A percentile compares a stretch with the other conserved stretches of the same genome.
Evolutionary conservation across 768 basidiomycete genomes (phyloP).

Genomic region (Sutorius australiensis): DNA sequence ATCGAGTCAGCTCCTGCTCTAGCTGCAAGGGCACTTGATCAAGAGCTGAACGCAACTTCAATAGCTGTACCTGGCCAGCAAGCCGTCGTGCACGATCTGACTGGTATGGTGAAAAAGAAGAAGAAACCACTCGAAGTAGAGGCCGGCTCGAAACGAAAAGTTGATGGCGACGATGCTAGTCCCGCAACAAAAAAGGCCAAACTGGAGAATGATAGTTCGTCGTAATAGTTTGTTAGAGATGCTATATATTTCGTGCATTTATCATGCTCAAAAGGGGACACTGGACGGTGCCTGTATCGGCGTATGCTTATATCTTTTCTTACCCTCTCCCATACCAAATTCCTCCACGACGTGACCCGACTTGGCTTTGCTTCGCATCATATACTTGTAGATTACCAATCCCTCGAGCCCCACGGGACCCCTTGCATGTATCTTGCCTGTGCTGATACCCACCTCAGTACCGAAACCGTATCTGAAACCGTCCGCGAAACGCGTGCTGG

Average conservation of each 20-base stretch:
- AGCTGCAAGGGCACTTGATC: constrained; percentile 67
- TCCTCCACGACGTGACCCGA: constrained; percentile 85
- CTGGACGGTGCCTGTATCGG: constrained; percentile 19
- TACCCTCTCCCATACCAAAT: constrained; percentile 67
- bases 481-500: constrained; percentile 94
- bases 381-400: constrained; percentile 94
- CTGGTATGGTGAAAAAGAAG: constrained; percentile 84
- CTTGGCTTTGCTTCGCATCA: constrained; percentile 70
- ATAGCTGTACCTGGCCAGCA: constrained; percentile 33
- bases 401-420: constrained; percentile 96
- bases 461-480: constrained; percentile 97
- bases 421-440: constrained; percentile 92
- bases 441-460: constrained; percentile 96
- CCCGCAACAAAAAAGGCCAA: constrained; percentile 59
- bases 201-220: constrained; percentile 38
- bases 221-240: constrained; percentile 11
- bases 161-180: constrained; percentile 51
- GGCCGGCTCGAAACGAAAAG: constrained; percentile 61
- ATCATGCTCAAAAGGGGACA: constrained; percentile 23
- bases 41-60: constrained; percentile 53
- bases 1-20: constrained; percentile 62
- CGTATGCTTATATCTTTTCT: constrained; percentile 72
- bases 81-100: constrained; percentile 73
- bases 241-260: neutral
- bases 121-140: constrained; percentile 46